These are phyloP conservation scores for Cladosporium oxysporum DNA, from an alignment of 2,329 filamentous ascomycete genomes.

Conservation along the genomic window DNA sequence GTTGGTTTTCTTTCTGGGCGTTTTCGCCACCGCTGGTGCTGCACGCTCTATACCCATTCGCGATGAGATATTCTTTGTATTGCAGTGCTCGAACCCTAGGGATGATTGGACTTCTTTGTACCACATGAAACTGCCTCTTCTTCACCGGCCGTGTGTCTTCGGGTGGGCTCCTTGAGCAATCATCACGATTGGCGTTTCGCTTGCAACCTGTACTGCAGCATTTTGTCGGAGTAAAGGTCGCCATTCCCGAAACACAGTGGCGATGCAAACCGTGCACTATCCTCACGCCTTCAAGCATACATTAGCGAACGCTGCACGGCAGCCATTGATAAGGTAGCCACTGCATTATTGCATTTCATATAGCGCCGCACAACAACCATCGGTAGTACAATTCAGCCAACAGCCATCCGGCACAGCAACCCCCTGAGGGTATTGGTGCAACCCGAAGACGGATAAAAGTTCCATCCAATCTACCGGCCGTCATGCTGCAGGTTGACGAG, in stretches of 20 bases:
- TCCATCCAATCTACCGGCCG: not conserved
- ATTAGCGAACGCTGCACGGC: not conserved
- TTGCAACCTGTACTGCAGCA: not conserved
- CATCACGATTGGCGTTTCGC: not conserved
- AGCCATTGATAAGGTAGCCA: not conserved
- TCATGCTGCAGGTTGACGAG: conserved; percentile 6
- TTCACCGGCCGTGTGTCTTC: too few species aligned
- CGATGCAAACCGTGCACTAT: not conserved
- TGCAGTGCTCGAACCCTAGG: not conserved
- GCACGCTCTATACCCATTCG: conserved; percentile 15
- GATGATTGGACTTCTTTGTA: too few species aligned
- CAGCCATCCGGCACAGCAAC: not conserved
- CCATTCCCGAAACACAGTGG: too few species aligned
- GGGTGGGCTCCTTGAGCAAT: not conserved
- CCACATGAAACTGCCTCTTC: too few species aligned
- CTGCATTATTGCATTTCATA: not conserved
- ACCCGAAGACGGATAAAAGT: conserved; percentile 1
- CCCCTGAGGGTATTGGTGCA: not conserved
- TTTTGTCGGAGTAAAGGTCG: too few species aligned
- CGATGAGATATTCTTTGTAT: conserved; percentile 8
- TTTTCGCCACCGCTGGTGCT: conserved; percentile 2
- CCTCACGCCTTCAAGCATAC: not conserved
- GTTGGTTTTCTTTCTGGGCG: not conserved
- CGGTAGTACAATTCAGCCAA: not conserved
- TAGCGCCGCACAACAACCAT: not conserved